Conservation (phyloP, 176 grass and related monocot species). For the Zea luxurians region DNA sequence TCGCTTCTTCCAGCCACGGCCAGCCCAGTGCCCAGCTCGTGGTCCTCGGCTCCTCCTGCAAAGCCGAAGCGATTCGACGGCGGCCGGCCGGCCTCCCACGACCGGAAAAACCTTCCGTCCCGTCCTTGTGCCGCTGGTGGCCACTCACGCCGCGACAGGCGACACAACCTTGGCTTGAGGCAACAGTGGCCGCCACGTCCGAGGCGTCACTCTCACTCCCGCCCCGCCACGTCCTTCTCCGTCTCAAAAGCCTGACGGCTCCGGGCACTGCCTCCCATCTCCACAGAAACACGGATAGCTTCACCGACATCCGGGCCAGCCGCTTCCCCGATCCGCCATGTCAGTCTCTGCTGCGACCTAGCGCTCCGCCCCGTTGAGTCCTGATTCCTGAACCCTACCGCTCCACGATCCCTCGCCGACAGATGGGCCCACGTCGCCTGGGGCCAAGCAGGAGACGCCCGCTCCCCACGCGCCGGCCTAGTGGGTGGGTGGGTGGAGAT, state of each 20-base stretch:
- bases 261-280: neutral
- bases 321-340: neutral
- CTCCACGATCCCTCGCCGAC: neutral
- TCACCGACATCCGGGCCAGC: neutral
- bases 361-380: neutral
- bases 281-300: neutral
- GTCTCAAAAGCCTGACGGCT: neutral
- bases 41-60: neutral
- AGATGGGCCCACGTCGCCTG: too few species aligned
- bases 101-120: neutral
- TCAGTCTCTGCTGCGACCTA: neutral
- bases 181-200: slow-evolving; percentile 36
- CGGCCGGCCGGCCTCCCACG: neutral
- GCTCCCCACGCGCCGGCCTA: neutral
- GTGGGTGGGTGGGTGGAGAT: neutral
- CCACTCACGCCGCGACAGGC: slow-evolving; percentile 4
- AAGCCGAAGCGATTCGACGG: slow-evolving; percentile 10
- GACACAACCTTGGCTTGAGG: neutral
- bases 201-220: neutral
- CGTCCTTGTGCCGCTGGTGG: neutral
- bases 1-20: neutral
- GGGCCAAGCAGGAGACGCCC: neutral
- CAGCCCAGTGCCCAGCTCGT: neutral
- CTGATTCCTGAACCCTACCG: neutral
- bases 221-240: slow-evolving; percentile 25